Evolutionary conservation across 1,284 basidiomycete genomes (phyloP), one percentile per base, ranked within the genome.

Genomic region (Tilletia caries): DNA sequence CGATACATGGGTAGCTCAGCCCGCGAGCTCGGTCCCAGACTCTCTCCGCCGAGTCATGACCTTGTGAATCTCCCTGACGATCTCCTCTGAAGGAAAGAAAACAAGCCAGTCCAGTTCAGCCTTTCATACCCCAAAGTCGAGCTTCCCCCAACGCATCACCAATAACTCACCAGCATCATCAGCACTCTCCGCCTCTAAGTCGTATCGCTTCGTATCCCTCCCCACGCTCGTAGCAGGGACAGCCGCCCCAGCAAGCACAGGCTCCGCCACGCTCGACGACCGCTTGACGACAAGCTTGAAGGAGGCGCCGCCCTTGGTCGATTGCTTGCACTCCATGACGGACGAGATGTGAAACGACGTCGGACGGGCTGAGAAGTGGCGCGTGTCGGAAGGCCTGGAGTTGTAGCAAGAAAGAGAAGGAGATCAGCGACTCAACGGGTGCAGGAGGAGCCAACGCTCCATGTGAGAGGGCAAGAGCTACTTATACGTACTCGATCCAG

Each of bases 101-200:
- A 41, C 37, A 41, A 41, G 15, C 10, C 37, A 41, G n/a, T n/a
- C 37, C 37, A 41, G 2, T 41, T 54, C 52, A 54, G 52, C 52
- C n/a, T n/a, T 50, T 50, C 5, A 23, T n/a, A 50, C 20, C 46
- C 20, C 46, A 20, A 5, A 3, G 46, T 23, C 20, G 46, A 18
- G 25, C 20, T 20, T n/a, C 18, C 3, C 18, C 27, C 23, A 3
- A 66, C 48, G 52, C 52, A 54, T n/a, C 12, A 54, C 3, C 6
- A 27, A 23, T 15, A 78, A 76, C 90, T 79, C 79, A 91, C 92
- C 88, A 32, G 94, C 93, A 70, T 90, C 84, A 79, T 89, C 89
- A 0, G 90, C 86, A 76, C 87, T 93, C 83, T 96, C 95, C 0
- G 94, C 95, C 84, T 99, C 96, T 82, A 98, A 97, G 79, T 98